Evolutionary conservation across 495 filamentous ascomycete genomes (phyloP), one percentile per base, ranked within the genome.

Genomic region (Cryomyces antarcticus): DNA sequence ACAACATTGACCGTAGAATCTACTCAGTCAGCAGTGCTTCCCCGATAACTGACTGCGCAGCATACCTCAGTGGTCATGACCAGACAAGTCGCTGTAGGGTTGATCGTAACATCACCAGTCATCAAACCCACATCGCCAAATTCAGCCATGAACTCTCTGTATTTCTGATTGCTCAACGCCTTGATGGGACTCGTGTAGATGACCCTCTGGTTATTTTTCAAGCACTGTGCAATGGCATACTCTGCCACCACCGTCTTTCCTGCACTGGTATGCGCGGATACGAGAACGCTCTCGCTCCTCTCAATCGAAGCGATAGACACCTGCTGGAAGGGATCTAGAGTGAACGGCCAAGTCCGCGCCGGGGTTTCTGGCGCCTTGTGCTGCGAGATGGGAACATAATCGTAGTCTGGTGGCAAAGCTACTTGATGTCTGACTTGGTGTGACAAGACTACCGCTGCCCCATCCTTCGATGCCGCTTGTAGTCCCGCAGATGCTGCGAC

Each of bases 101-200:
- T 97, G 63, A 96, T 97, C 28, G 89, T 97, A 45, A 92, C 92
- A 71, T 97, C 89, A 51, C 89, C 89, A 4, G 89, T 97, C 89
- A 97, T 97, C 46, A 97, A 67, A 31, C 89, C 89, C 44, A 94
- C 89, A 59, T 97, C 89, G 35, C 86, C 86, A 62, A 97, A 97
- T 42, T 94, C 86, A 31, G 80, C 85, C 33, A 73, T 71, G 59
- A 97, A 97, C 59, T 97, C 89, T 65, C 89, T 70, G 58, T 93
- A 97, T 52, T 97, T 97, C 58, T 97, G 89, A 55, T 97, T 97
- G 57, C 86, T 94, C 56, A 97, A 66, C 24, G 89, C 89, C 59
- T 97, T 97, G 65, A 97, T 96, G 1, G 89, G 89, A 69, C 88
- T 95, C 2, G 89, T 97, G 64, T 97, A 97, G 57, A 97, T 96